Conservation (phyloP, 2,329 filamentous ascomycete species). For the Aspergillus awamori region DNA sequence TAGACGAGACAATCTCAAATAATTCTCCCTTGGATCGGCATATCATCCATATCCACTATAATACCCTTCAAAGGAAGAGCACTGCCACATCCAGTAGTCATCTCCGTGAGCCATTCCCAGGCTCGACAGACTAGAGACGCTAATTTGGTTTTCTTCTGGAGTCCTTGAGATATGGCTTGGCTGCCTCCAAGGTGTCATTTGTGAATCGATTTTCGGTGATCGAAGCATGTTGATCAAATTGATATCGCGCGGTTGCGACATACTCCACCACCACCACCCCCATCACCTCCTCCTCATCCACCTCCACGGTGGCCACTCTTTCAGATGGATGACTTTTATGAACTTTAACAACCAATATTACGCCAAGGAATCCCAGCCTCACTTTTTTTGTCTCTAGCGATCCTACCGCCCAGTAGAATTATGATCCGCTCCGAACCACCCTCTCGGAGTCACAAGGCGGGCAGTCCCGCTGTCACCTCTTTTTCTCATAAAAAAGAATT, state of each 20-base stretch:
- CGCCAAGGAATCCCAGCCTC: conserved; percentile 12
- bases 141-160: no score
- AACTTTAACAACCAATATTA: conserved; percentile 1
- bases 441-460: conserved; percentile 16
- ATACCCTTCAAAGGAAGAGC: not conserved
- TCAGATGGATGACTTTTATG: not conserved
- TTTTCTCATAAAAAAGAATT: no score
- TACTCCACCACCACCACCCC: no score
- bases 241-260: not conserved
- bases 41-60: not conserved
- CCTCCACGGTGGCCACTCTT: no score
- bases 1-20: not conserved
- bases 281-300: no score
- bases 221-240: not conserved
- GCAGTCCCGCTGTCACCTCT: conserved; percentile 19
- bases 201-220: not conserved
- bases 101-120: not conserved
- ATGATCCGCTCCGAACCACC: conserved; percentile 17
- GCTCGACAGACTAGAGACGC: not conserved
- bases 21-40: not conserved
- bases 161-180: no score
- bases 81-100: not conserved
- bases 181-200: no score
- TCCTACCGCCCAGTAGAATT: conserved; percentile 14
- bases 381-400: not conserved